Evolutionary conservation across 768 basidiomycete species (phyloP).

Genomic region (Lactifluus piperatus): DNA sequence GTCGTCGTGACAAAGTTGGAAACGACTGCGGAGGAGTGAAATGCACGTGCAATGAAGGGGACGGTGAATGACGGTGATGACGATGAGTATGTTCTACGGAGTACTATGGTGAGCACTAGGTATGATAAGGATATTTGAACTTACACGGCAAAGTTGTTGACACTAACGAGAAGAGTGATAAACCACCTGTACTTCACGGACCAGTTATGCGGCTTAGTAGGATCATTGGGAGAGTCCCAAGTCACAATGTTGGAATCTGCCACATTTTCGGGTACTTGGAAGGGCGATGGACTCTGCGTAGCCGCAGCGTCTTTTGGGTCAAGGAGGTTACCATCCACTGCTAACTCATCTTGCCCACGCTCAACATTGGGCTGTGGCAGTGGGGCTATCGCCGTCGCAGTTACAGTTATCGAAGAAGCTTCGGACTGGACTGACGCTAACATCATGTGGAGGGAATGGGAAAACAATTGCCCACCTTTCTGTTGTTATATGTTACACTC

Average conservation of each 20-base stretch:
- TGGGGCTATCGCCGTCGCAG: no score
- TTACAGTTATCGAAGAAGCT: background rate
- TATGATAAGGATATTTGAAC: background rate
- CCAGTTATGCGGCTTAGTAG: slow-evolving; percentile 14
- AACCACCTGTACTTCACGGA: slow-evolving; percentile 6
- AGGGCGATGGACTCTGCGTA: background rate
- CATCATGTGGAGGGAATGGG: background rate
- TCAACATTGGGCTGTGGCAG: background rate
- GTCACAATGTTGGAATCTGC: background rate
- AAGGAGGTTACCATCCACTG: background rate
- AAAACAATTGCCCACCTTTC: background rate
- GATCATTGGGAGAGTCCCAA: slow-evolving; percentile 10
- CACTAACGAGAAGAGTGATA: background rate
- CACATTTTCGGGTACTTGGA: background rate
- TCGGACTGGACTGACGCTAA: background rate
- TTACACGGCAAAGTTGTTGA: background rate
- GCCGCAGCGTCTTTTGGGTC: no score
- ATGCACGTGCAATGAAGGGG: background rate
- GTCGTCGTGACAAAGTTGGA: slow-evolving; percentile 6
- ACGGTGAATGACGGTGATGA: slow-evolving; percentile 2
- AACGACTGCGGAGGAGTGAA: slow-evolving; percentile 1
- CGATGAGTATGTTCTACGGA: slow-evolving; percentile 12
- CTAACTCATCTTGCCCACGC: background rate
- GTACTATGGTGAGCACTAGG: background rate
- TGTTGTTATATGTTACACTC: background rate